phyloP scores from a whole-genome alignment of 2,329 filamentous ascomycete genomes.

The Nemania sp. region DNA sequence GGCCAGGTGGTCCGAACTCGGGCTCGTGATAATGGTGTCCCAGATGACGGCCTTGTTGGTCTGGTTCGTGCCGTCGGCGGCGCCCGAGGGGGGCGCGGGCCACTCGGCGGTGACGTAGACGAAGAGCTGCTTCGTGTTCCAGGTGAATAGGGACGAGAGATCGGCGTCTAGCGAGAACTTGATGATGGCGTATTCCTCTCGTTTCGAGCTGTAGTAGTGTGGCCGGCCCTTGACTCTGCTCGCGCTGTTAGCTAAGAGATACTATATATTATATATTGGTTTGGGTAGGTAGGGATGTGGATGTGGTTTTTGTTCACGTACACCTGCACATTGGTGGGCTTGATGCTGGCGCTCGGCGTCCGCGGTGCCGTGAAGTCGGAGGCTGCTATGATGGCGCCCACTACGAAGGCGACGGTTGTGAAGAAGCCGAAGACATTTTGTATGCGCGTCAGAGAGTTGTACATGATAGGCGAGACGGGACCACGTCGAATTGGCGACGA shows the following conservation, averaged over 20 bases:
- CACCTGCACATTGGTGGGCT: constrained; percentile 86
- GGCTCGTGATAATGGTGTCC: constrained; percentile 90
- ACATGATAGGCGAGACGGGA: constrained; percentile 70
- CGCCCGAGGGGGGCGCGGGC: constrained; percentile 55
- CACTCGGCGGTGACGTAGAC: constrained; percentile 91
- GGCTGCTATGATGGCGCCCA: constrained; percentile 82
- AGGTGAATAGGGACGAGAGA: constrained; percentile 92
- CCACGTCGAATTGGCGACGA: constrained; percentile 23
- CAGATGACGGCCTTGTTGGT: constrained; percentile 87
- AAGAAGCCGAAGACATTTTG: constrained; percentile 99
- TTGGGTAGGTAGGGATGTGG: no score
- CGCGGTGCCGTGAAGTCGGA: constrained; percentile 80
- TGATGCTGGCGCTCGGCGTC: constrained; percentile 72
- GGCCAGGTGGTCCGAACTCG: constrained; percentile 71
- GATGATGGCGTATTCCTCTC: constrained; percentile 95
- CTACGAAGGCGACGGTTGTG: constrained; percentile 88
- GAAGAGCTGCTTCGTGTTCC: constrained; percentile 99
- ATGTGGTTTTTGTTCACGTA: constrained; percentile 61
- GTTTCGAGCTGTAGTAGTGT: constrained; percentile 94
- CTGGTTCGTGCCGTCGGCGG: constrained; percentile 53
- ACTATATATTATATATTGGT: no score
- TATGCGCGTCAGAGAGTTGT: constrained; percentile 84
- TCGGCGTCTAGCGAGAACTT: constrained; percentile 94
- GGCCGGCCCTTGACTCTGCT: constrained; percentile 85
- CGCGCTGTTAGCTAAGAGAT: constrained; percentile 19